Conservation (phyloP, 2,329 filamentous ascomycete species). For the Rutstroemia sp. region DNA sequence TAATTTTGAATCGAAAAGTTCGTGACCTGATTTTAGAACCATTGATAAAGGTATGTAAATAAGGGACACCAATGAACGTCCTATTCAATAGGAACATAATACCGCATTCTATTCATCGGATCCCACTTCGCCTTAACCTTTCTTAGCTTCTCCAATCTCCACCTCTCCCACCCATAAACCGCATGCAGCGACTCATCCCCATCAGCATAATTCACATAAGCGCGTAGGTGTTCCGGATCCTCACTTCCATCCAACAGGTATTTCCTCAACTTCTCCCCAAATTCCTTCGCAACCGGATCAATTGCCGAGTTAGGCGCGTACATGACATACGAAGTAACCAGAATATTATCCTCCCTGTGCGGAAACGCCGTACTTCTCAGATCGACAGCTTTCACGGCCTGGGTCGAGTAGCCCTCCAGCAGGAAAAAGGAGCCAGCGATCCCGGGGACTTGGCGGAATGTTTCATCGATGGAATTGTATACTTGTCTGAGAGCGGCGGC, state of each 20-base stretch:
- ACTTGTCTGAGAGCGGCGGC: background rate
- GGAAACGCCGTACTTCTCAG: background rate
- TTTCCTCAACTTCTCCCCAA: background rate
- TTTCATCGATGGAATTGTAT: background rate
- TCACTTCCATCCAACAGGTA: conserved; percentile 1
- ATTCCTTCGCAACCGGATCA: background rate
- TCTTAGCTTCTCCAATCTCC: conserved; percentile 39
- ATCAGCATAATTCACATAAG: conserved; percentile 45
- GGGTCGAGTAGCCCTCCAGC: background rate
- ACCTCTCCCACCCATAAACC: conserved; percentile 42
- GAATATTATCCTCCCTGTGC: background rate
- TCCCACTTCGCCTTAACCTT: conserved; percentile 43
- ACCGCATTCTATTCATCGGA: conserved; percentile 36
- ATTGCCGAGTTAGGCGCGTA: background rate
- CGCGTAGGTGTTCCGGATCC: background rate
- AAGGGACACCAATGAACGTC: background rate
- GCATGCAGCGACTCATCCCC: conserved; percentile 36
- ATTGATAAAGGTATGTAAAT: no score
- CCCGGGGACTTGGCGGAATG: background rate
- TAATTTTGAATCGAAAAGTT: no score
- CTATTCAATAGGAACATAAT: conserved; percentile 27
- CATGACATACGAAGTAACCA: background rate
- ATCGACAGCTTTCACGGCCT: background rate
- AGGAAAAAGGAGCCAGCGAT: background rate
- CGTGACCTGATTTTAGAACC: no score